Evolutionary conservation across 1,284 basidiomycete species (phyloP), one percentile per base, ranked within the genome.

Genomic region (Austroboletus rostrupii): DNA sequence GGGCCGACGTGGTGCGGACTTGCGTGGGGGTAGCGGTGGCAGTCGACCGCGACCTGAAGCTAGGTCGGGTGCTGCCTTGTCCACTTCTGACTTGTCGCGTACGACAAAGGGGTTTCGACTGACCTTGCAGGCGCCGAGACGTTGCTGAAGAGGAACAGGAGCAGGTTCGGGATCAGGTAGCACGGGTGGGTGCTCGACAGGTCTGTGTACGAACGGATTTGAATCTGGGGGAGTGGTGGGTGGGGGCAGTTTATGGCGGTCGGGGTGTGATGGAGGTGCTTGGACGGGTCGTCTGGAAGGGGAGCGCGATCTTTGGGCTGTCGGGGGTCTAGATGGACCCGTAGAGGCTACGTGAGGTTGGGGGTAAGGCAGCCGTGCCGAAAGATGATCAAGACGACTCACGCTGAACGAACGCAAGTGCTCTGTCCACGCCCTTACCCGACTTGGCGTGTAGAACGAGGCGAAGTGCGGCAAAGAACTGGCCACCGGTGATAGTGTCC

Each of bases 331-430:
- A 14, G 31, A 20, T n/a, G 45, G 32, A 32, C 31, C 48, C 5
- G 55, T 58, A 19, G 54, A 57, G 20, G 65, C 64, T 69, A 40
- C 7, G 39, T 26, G 23, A 19, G 14, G 28, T 20, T 50, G 23
- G 43, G 33, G 35, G 53, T 61, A 13, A 62, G 55, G 41, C 45
- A 43, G 7, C 28, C 14, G 16, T 8, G 29, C 33, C 6, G 23
- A 26, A 28, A 44, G 23, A 40, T 28, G 43, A 44, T 43, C 11
- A 26, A 31, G 17, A 45, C 1, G 16, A 50, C 76, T 53, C 53
- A 87, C 87, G 81, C 73, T 89, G 86, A 2, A 85, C 74, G 58
- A 89, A 89, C 0, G 83, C 85, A 31, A 87, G 72, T 12, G 70
- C 71, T 36, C 79, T 70, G 52, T 86, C 83, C 2, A 85, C 63